Conservation (phyloP, 257 asterid species). For the Solanum dulcamara region DNA sequence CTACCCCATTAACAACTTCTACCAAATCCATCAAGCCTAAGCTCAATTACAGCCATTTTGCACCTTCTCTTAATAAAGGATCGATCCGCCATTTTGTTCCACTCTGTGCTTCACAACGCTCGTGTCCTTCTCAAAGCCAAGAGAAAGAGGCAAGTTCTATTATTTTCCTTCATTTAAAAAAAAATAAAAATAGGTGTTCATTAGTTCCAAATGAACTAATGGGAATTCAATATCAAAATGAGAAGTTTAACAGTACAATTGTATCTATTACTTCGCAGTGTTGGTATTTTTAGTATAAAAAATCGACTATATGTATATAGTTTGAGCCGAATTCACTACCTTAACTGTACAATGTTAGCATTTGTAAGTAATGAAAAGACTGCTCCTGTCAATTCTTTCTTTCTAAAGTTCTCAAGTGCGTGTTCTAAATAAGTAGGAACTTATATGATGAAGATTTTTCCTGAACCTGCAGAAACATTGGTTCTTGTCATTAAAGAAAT, state of each 20-base stretch:
- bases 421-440: neutral
- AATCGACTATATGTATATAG: neutral
- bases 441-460: neutral
- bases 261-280: neutral
- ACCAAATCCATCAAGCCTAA: constrained; percentile 13
- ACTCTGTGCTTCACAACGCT: constrained; percentile 23
- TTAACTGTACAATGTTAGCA: neutral
- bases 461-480: constrained; percentile 36
- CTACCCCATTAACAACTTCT: constrained; percentile 21
- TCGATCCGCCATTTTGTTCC: constrained; percentile 11
- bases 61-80: neutral
- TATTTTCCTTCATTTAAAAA: neutral
- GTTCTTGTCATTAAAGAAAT: constrained; percentile 35
- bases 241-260: neutral
- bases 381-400: neutral
- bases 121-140: constrained; percentile 18
- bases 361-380: neutral
- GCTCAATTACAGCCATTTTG: constrained; percentile 9
- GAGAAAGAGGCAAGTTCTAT: constrained; percentile 40
- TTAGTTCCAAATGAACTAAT: neutral
- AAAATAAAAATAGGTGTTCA: neutral
- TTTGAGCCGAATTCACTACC: neutral
- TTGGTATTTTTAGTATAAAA: neutral
- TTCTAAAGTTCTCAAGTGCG: neutral
- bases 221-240: neutral